A percentile compares a stretch with the other conserved stretches of the same genome.
These are phyloP conservation scores for Steccherinum ochraceum DNA, from an alignment of 768 basidiomycete species.

Conservation along the genomic window DNA sequence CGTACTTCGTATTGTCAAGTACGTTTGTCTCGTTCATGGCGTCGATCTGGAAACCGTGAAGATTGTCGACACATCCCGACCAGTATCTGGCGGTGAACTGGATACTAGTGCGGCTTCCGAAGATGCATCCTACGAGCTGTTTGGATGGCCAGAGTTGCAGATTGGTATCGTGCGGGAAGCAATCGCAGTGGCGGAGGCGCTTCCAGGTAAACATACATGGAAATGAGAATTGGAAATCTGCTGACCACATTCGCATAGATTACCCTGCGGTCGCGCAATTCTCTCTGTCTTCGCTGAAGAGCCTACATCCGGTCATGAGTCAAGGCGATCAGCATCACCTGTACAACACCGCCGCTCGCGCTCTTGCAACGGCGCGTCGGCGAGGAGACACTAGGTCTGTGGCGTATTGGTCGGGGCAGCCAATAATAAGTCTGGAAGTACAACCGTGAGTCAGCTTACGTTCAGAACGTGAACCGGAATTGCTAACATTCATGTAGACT, in stretches of 20 bases:
- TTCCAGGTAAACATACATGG: slow-evolving; percentile 81
- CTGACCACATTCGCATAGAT: slow-evolving; percentile 41
- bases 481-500: no score
- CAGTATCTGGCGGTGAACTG: background rate
- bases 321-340: slow-evolving; percentile 77
- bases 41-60: slow-evolving; percentile 72
- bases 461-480: no score
- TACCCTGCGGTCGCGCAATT: slow-evolving; percentile 82
- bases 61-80: slow-evolving; percentile 24
- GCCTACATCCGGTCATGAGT: slow-evolving; percentile 60
- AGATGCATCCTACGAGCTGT: slow-evolving; percentile 43
- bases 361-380: slow-evolving; percentile 66
- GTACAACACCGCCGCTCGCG: slow-evolving; percentile 64
- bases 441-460: slow-evolving; percentile 70
- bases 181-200: slow-evolving; percentile 81
- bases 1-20: slow-evolving; percentile 65
- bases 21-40: slow-evolving; percentile 75
- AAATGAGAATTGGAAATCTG: no score
- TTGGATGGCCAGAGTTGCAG: slow-evolving; percentile 95
- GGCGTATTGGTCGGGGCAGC: slow-evolving; percentile 84
- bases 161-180: slow-evolving; percentile 91
- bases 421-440: slow-evolving; percentile 74
- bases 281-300: slow-evolving; percentile 80
- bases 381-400: slow-evolving; percentile 67
- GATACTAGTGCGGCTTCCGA: slow-evolving; percentile 4